A percentile compares a stretch with the other conserved stretches of the same genome.
phyloP scores from a whole-genome alignment of 345 rosid species.

The Noccaea caerulescens region DNA sequence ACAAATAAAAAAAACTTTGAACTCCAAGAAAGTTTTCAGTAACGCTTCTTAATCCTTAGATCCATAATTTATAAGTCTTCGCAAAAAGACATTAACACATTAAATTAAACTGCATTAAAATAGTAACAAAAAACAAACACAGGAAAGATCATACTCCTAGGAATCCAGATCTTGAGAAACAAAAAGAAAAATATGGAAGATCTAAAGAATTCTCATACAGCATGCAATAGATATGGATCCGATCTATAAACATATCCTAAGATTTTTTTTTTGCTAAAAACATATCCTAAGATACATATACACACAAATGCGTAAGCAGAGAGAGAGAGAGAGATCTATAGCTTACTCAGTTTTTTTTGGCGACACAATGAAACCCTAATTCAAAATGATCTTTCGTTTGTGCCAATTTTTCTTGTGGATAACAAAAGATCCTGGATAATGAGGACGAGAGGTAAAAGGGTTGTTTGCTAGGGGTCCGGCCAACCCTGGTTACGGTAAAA shows the following conservation, averaged over 20 bases:
- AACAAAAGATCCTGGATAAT: constrained; percentile 20
- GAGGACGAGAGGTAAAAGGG: background rate
- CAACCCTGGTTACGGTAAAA: constrained; percentile 12
- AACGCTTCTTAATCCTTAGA: constrained; percentile 37
- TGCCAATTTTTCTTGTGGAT: background rate
- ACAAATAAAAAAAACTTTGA: constrained; percentile 5
- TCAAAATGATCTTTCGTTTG: constrained; percentile 22
- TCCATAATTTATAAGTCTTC: constrained; percentile 33
- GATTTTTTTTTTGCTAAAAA: background rate
- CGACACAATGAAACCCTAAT: constrained; percentile 43
- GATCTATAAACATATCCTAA: constrained; percentile 18
- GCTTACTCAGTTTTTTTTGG: constrained; percentile 31
- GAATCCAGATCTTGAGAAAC: constrained; percentile 24
- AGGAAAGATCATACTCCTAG: background rate
- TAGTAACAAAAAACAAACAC: background rate
- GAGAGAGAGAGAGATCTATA: constrained; percentile 22
- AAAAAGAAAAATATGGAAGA: constrained; percentile 8
- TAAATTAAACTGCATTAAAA: background rate
- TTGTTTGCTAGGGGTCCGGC: constrained; percentile 7
- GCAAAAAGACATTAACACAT: constrained; percentile 28
- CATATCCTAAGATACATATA: constrained; percentile 13
- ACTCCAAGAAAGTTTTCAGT: constrained; percentile 38
- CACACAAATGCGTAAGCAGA: constrained; percentile 1
- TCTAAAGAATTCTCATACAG: constrained; percentile 29
- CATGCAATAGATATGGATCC: constrained; percentile 35